These are phyloP conservation scores for Monilinia fructigena DNA, from an alignment of 2,329 filamentous ascomycete genomes.

Conservation along the genomic window DNA sequence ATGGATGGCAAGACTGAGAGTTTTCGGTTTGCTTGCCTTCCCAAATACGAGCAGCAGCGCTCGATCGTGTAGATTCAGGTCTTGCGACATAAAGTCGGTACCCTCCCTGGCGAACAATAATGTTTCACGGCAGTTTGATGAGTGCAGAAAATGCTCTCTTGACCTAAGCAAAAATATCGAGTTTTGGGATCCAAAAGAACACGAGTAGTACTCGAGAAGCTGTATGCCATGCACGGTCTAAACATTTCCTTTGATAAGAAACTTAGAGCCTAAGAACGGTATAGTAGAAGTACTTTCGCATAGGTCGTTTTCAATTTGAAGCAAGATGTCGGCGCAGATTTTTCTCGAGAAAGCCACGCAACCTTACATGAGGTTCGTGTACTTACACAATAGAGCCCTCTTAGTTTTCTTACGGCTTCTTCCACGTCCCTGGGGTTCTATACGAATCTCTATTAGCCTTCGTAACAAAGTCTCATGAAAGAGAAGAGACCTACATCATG, in stretches of 20 bases:
- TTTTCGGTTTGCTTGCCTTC: neutral
- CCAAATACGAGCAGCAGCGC: neutral
- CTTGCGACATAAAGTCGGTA: neutral
- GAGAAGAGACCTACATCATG: neutral
- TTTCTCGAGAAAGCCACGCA: neutral
- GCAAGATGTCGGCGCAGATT: neutral
- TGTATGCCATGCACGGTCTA: neutral
- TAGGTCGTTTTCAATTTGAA: neutral
- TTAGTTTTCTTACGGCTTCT: constrained; percentile 19
- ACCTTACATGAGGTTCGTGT: neutral
- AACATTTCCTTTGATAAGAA: too few relatives aligned
- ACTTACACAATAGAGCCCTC: neutral
- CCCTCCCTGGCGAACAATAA: neutral
- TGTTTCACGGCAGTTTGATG: neutral
- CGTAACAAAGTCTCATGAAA: neutral
- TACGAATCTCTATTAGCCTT: neutral
- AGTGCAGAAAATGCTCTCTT: neutral
- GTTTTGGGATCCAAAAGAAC: neutral
- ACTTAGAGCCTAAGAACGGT: neutral
- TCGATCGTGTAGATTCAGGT: neutral
- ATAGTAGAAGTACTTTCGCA: neutral
- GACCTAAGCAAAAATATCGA: neutral
- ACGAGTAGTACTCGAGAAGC: neutral
- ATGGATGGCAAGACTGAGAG: neutral
- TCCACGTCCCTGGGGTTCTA: constrained; percentile 15